Evolutionary conservation across 306 rosid species (phyloP).

Genomic region (Delonix regia): DNA sequence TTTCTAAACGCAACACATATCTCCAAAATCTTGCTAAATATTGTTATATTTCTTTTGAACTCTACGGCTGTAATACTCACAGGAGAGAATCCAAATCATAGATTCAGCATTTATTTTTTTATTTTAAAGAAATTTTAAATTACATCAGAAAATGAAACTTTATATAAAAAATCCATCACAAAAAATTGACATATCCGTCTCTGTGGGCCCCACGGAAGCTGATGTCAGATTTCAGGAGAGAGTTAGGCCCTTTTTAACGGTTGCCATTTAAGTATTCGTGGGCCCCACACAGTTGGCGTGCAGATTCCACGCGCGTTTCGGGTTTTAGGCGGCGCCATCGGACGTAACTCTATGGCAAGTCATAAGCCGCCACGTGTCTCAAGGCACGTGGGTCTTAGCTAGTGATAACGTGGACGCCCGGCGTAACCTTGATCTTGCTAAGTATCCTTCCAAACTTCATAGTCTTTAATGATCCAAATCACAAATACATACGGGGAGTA

Average conservation of each 20-base stretch:
- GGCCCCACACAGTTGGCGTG: background rate
- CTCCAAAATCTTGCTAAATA: no score
- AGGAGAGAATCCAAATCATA: background rate
- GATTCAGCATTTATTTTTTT: no score
- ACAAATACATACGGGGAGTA: no score
- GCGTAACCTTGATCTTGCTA: background rate
- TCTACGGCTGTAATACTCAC: background rate
- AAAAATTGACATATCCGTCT: background rate
- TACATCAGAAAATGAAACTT: background rate
- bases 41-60: background rate
- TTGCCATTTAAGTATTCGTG: constrained; percentile 15
- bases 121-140: background rate
- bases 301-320: background rate
- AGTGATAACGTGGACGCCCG: background rate
- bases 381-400: background rate
- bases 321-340: constrained; percentile 10
- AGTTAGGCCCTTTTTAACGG: constrained; percentile 47
- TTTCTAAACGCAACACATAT: no score
- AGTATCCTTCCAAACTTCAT: background rate
- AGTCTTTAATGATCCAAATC: no score
- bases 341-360: background rate
- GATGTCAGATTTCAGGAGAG: constrained; percentile 28
- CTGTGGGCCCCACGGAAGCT: constrained; percentile 27
- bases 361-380: background rate
- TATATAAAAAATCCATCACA: background rate